Evolutionary conservation across 2,329 filamentous ascomycete genomes (phyloP), one percentile per base, ranked within the genome.

Genomic region (Trichoderma semiorbis): DNA sequence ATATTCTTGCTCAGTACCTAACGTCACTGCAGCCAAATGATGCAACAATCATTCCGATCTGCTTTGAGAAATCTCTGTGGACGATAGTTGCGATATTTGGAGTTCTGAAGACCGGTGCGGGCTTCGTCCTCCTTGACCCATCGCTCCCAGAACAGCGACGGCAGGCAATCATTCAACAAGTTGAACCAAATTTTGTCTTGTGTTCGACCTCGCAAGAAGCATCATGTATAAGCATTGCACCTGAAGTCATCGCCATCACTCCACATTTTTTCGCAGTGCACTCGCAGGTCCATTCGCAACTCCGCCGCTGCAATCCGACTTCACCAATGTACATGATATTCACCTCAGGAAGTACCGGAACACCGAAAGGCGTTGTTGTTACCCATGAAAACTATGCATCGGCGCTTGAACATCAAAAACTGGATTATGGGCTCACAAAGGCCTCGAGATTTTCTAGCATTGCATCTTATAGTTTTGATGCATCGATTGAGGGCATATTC

Each of bases 381-480:
- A 62, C 73, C 0, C 75, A 78, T 36, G n/a, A 6, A 7, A 72
- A 72, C 4, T 60, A 75, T 11, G 53, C 55, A 3, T 70, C 72
- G 2, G 71, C 69, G 1, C 26, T 76, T 5, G 12, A 60, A 3
- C 55, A 72, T 16, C 72, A 74, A 5, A 47, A 36, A 10, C 1
- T 18, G 21, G 18, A 16, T 11, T 64, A 72, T 5, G 71, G 71
- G 5, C 70, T 73, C 47, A 64, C 24, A 7, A 12, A 69, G 16
- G 34, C 71, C 16, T 74, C 75, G 21, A 65, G 75, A 24, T 67
- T 76, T 16, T 75, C 67, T 43, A 71, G 76, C 30, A 76, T 75
- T 73, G 61, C 75, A 7, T 73, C 75, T 2, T 75, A 77, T 62
- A 73, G 64, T 39, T 78, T 78, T 63, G 77, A 77, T 50, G 70